Percentiles rank a stretch among this genome's conserved stretches.
phyloP scores from a whole-genome alignment of 441 rosid species.

The Croton setiger region DNA sequence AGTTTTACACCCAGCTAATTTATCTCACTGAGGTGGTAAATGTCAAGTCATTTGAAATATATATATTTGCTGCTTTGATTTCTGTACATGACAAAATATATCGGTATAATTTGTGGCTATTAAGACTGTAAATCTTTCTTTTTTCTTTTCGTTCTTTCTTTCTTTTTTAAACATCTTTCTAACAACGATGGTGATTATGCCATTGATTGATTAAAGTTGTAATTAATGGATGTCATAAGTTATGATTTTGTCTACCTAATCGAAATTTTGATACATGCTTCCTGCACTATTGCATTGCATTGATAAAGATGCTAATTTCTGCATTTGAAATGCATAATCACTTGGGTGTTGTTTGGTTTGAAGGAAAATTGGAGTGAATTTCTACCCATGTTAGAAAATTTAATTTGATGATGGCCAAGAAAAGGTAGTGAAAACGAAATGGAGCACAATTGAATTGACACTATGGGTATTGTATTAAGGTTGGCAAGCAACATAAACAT shows the following conservation, averaged over 20 bases:
- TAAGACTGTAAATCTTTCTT: neutral
- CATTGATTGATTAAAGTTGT: neutral
- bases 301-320: no score
- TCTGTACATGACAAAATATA: neutral
- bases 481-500: no score
- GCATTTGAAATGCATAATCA: no score
- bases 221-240: neutral
- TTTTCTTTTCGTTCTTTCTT: neutral
- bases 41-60: neutral
- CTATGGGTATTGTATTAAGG: no score
- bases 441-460: no score
- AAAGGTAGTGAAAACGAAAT: no score
- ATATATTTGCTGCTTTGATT: neutral
- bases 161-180: neutral
- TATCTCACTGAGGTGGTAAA: neutral
- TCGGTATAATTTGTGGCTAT: neutral
- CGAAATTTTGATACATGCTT: neutral
- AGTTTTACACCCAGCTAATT: neutral
- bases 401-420: no score
- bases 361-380: no score
- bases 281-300: no score
- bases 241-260: neutral
- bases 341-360: no score
- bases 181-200: neutral
- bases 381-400: no score